These are phyloP conservation scores for Clonostachys sp. DNA, from an alignment of 2,329 filamentous ascomycete species.

Conservation along the genomic window DNA sequence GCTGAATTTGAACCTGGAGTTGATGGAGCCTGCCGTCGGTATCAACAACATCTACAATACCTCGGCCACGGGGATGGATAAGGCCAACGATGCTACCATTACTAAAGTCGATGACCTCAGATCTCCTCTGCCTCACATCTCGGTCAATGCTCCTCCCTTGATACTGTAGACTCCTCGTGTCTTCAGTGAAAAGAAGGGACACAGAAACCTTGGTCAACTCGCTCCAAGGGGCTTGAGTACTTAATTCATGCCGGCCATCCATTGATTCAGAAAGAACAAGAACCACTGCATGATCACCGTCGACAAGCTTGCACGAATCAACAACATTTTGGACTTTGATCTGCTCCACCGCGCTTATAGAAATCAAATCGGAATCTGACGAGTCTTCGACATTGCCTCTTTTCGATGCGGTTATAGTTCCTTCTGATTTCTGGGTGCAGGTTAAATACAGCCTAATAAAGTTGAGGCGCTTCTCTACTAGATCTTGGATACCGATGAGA, in stretches of 20 bases:
- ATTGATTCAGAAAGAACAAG: slow-evolving; percentile 64
- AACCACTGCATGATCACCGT: slow-evolving; percentile 64
- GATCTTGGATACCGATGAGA: slow-evolving; percentile 67
- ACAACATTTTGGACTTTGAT: slow-evolving; percentile 62
- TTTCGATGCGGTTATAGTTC: slow-evolving; percentile 5
- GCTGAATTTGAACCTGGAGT: slow-evolving; percentile 62
- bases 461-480: slow-evolving; percentile 61
- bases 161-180: slow-evolving; percentile 55
- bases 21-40: slow-evolving; percentile 59
- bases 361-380: slow-evolving; percentile 8
- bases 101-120: slow-evolving; percentile 37
- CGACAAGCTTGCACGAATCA: slow-evolving; percentile 67
- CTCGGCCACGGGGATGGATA: slow-evolving; percentile 51
- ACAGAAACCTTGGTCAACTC: slow-evolving; percentile 62
- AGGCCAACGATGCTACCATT: slow-evolving; percentile 47
- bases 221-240: slow-evolving; percentile 73
- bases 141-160: slow-evolving; percentile 45
- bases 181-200: slow-evolving; percentile 54
- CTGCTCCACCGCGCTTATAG: slow-evolving; percentile 26
- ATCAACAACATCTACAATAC: slow-evolving; percentile 64
- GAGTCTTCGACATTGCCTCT: slow-evolving; percentile 1
- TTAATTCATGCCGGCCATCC: slow-evolving; percentile 61
- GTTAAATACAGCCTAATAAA: slow-evolving; percentile 60
- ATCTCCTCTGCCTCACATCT: slow-evolving; percentile 41
- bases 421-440: slow-evolving; percentile 24